A percentile compares a stretch with the other conserved stretches of the same genome.
Conservation (phyloP, 108 stramenopile genomes). For the Fragilaria radians region DNA sequence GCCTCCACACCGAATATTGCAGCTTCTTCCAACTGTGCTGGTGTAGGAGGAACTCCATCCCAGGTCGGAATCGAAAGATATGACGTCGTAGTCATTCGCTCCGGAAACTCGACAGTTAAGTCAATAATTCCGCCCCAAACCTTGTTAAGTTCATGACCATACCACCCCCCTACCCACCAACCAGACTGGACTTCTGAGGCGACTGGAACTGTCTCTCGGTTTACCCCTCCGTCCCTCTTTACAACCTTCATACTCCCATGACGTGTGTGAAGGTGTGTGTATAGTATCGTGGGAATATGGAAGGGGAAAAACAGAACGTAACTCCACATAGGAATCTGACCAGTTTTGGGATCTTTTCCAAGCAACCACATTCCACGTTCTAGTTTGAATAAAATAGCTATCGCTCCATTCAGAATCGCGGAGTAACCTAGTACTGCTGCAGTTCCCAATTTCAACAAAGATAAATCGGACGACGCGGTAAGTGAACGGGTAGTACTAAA, state of each 20-base stretch:
- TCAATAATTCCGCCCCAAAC: slow-evolving; percentile 81
- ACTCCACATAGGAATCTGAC: slow-evolving; percentile 74
- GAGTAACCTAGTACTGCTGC: slow-evolving; percentile 62
- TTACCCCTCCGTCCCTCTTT: slow-evolving; percentile 24
- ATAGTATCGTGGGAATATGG: slow-evolving; percentile 63
- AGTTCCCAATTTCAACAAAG: slow-evolving; percentile 29
- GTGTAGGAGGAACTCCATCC: slow-evolving; percentile 82
- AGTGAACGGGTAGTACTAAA: slow-evolving; percentile 11
- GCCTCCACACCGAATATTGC: slow-evolving; percentile 71
- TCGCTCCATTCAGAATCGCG: slow-evolving; percentile 60
- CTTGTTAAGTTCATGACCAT: slow-evolving; percentile 64
- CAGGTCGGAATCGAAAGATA: slow-evolving; percentile 72
- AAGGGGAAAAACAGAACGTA: slow-evolving; percentile 69
- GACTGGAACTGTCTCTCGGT: slow-evolving; percentile 52
- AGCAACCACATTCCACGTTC: slow-evolving; percentile 66
- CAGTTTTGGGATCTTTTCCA: slow-evolving; percentile 63
- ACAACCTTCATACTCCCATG: slow-evolving; percentile 28
- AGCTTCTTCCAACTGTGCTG: slow-evolving; percentile 70
- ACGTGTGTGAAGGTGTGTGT: slow-evolving; percentile 62
- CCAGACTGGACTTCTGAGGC: slow-evolving; percentile 80
- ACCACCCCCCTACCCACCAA: slow-evolving; percentile 85
- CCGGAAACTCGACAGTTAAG: slow-evolving; percentile 85
- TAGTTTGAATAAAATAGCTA: slow-evolving; percentile 74
- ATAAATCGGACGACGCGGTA: slow-evolving; percentile 6
- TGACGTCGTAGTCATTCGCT: slow-evolving; percentile 48